Evolutionary conservation across 208 protist genomes (phyloP), one percentile per base, ranked within the genome.

Genomic region (Tritrichomonas foetus): DNA sequence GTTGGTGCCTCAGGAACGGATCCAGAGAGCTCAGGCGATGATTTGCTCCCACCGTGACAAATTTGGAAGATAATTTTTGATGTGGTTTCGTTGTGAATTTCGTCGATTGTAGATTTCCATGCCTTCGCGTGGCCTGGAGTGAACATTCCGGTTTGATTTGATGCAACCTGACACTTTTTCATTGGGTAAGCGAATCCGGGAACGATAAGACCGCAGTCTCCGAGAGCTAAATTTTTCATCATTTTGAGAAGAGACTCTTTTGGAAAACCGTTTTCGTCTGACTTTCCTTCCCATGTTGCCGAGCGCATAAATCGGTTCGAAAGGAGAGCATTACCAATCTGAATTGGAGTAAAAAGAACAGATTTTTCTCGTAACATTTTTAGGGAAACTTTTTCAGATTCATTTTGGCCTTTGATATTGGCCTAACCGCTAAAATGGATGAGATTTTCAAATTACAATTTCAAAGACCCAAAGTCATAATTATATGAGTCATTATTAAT

Each of bases 21-120:
- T 3, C 47, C 47, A 49, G 36, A 22, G 16, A 20, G 9, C 0
- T 89, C 78, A n/a, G 47, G 47, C 39, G 16, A 33, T 61, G 78
- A 27, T 1, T 30, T 5, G 3, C 33, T n/a, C 16, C 78, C 78
- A 57, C n/a, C 78, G 39, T 89, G 41, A 36, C 78, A 44, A 57
- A 89, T 57, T 30, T 89, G 78, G n/a, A 89, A 89, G 2, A 89
- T 39, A 39, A 89, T 55, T n/a, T 89, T 89, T 47, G 78, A 89
- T 57, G 27, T 22, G 9, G 33, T 44, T 47, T 89, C 57, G 0
- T 89, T 13, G n/a, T 33, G 30, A 20, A 53, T 33, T 14, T 89
- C 41, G 5, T 69, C n/a, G 30, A 89, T 89, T 53, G 78, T 89
- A 44, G 78, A 57, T 89, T 57, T 53, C 78, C 78, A 89, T 61